Percentiles rank a stretch among this genome's conserved stretches.
These are phyloP conservation scores for Balakata baccata DNA, from an alignment of 345 rosid species.

Conservation along the genomic window DNA sequence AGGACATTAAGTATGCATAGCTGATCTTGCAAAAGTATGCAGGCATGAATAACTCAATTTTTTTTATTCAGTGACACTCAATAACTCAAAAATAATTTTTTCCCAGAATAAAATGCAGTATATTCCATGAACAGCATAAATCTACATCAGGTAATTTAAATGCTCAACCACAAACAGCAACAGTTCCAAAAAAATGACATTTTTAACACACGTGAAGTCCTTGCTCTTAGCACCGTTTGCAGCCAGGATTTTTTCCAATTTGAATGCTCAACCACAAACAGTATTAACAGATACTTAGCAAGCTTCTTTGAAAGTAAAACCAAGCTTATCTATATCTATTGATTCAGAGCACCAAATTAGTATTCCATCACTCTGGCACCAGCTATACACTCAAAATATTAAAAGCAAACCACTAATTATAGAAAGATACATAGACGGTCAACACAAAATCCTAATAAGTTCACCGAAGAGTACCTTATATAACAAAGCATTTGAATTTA, in stretches of 20 bases:
- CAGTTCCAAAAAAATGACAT: no score
- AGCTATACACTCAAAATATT: not conserved
- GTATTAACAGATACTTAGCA: not conserved
- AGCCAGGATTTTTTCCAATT: not conserved
- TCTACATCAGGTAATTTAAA: not conserved
- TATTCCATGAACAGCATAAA: not conserved
- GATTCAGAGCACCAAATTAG: not conserved
- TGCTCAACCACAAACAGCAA: no score
- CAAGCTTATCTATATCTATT: not conserved
- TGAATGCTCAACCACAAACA: not conserved
- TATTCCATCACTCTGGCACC: not conserved
- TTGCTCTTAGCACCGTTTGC: not conserved
- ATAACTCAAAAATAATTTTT: no score
- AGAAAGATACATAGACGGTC: not conserved
- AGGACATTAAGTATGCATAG: no score
- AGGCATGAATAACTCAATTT: not conserved
- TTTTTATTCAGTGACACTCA: not conserved
- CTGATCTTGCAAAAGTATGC: no score
- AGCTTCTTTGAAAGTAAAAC: not conserved
- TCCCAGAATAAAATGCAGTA: not conserved
- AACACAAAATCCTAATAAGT: slow-evolving; percentile 19
- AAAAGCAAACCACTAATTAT: not conserved
- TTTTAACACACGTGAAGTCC: not conserved
- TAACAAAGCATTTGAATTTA: slow-evolving; percentile 2
- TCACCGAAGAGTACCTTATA: not conserved